Percentiles rank a stretch among this genome's conserved stretches.
Conservation (phyloP, 176 grass and related monocot genomes). For the Raddia distichophylla region DNA sequence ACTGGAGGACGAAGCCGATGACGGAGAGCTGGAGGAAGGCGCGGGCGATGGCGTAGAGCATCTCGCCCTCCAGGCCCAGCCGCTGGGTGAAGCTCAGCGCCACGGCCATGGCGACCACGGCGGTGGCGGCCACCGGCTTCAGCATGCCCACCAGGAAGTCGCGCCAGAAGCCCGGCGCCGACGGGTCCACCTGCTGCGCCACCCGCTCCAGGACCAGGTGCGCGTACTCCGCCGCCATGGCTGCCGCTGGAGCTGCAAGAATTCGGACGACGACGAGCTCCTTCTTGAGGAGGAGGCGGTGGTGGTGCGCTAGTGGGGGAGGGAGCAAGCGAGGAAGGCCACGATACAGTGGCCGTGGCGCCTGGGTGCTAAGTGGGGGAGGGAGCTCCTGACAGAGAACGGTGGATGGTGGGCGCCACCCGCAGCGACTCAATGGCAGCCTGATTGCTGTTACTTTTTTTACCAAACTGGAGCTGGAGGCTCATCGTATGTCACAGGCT, state of each 20-base stretch:
- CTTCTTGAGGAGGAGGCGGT: neutral
- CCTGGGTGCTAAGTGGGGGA: slow-evolving; percentile 40
- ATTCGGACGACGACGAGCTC: too few species aligned
- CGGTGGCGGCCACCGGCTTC: slow-evolving; percentile 65
- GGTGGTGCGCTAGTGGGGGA: neutral
- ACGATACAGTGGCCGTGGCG: neutral
- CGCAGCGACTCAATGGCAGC: neutral
- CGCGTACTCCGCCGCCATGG: too few species aligned
- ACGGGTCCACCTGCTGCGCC: slow-evolving; percentile 61
- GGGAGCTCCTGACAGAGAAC: neutral
- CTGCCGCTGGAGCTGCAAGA: too few species aligned
- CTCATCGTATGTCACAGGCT: too few species aligned
- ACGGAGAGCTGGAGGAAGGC: slow-evolving; percentile 93
- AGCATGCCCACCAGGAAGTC: slow-evolving; percentile 83
- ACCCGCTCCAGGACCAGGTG: neutral
- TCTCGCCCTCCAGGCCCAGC: slow-evolving; percentile 75
- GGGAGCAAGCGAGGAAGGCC: slow-evolving; percentile 46
- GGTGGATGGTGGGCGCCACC: neutral
- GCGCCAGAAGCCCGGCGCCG: slow-evolving; percentile 69
- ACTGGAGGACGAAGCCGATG: slow-evolving; percentile 96
- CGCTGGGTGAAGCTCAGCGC: slow-evolving; percentile 77
- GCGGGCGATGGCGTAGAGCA: slow-evolving; percentile 79
- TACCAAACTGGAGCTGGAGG: too few species aligned
- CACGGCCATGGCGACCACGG: slow-evolving; percentile 74
- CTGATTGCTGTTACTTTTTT: too few species aligned